Percentiles rank a stretch among this genome's conserved stretches.
Evolutionary conservation across 2,329 filamentous ascomycete species (phyloP).

Genomic region (Triangularia verruculosa): DNA sequence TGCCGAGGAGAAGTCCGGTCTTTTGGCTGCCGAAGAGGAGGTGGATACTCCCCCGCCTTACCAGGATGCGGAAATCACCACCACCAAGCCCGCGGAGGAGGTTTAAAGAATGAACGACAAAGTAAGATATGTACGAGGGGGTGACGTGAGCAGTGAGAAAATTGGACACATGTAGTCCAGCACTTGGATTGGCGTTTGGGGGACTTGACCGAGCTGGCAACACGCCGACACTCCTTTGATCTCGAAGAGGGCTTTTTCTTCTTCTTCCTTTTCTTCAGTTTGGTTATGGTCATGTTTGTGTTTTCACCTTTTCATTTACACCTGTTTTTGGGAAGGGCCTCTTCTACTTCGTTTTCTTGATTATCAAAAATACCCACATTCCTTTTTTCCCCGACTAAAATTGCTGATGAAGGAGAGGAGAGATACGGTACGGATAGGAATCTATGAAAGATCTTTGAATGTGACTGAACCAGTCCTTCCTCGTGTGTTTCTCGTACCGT

Average conservation of each 20-base stretch:
- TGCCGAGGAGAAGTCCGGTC: conserved; percentile 45
- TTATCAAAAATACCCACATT: conserved; percentile 1
- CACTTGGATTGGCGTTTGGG: background rate
- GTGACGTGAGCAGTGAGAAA: background rate
- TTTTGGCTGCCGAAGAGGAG: conserved; percentile 39
- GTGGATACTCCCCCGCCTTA: conserved; percentile 34
- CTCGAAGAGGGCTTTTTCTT: background rate
- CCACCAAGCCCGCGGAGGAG: conserved; percentile 15
- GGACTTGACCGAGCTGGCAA: background rate
- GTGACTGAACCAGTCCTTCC: background rate
- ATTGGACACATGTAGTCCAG: background rate
- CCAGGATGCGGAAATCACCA: conserved; percentile 20
- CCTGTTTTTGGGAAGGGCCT: background rate
- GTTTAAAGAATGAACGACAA: conserved; percentile 3
- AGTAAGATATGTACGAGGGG: background rate
- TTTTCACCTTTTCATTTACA: background rate
- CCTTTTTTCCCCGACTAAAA: background rate
- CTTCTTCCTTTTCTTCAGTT: background rate
- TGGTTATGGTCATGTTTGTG: background rate
- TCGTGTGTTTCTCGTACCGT: background rate
- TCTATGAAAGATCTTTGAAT: background rate
- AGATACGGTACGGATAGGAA: background rate
- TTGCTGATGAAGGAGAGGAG: background rate
- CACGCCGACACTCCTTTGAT: background rate
- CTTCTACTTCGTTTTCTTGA: background rate